A percentile compares a stretch with the other conserved stretches of the same genome.
Evolutionary conservation across 805 yeast species (phyloP).

Genomic region (Candida xiaguanensis): DNA sequence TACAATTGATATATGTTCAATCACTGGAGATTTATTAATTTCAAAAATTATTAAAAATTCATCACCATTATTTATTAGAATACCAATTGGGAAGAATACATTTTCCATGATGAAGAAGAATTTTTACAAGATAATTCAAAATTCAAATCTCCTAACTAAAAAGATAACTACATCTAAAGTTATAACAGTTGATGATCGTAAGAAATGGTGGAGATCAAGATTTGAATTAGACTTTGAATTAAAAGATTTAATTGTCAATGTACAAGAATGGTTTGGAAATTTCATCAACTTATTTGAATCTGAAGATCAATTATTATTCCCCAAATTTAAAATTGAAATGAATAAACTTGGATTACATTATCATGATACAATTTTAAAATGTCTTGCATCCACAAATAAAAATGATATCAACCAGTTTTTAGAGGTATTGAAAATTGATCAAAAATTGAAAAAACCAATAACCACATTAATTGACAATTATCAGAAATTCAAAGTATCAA

Average conservation of each 20-base stretch:
- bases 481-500: constrained; percentile 9
- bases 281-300: constrained; percentile 58
- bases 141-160: constrained; percentile 62
- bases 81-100: constrained; percentile 53
- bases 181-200: constrained; percentile 55
- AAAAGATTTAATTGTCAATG: constrained; percentile 53
- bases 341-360: constrained; percentile 1
- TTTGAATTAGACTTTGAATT: constrained; percentile 57
- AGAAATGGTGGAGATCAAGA: constrained; percentile 76
- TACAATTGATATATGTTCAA: constrained; percentile 55
- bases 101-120: constrained; percentile 32
- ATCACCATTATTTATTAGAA: constrained; percentile 46
- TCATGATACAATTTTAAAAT: not conserved
- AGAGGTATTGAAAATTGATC: constrained; percentile 13
- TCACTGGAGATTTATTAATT: constrained; percentile 56
- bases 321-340: constrained; percentile 18
- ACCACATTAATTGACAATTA: constrained; percentile 40
- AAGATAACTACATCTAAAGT: constrained; percentile 49
- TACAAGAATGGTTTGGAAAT: constrained; percentile 73
- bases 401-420: not conserved
- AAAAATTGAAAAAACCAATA: constrained; percentile 32
- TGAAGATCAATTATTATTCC: constrained; percentile 18
- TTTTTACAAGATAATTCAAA: constrained; percentile 45
- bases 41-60: constrained; percentile 36
- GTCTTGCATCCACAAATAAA: constrained; percentile 13